Base-by-base conservation (phyloP, 371 early-diverging fungal genomes). In the Mortierella sp. region DNA sequence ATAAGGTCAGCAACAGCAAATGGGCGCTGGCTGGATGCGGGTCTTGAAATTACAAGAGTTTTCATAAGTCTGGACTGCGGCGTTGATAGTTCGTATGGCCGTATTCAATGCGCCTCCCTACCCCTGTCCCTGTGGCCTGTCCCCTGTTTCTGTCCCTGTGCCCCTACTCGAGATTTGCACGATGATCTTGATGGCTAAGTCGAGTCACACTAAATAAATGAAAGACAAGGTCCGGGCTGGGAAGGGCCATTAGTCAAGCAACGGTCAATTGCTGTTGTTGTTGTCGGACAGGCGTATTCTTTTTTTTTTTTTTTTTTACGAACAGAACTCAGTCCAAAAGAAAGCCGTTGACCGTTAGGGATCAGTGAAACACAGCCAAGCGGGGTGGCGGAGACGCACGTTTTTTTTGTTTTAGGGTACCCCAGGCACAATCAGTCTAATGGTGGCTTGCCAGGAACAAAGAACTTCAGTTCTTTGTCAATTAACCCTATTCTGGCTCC, bases 121-220 rank as follows among this genome's bases (percentile, higher is more conserved):
- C 31, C 31, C 59, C 59, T 59, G 54, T 54, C n/a, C n/a, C n/a
- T 54, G 54, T n/a, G 14, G n/a, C 54, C n/a, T 21, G 59, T 59
- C 61, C 61, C 2, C 16, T 19, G 61, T 28, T 5, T 16, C 61
- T 19, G 50, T 50, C 16, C 50, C 50, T 14, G 50, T 50, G 16
- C 50, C 50, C 50, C 50, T 50, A 14, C 11, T 0, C 14, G 50
- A 24, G 54, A 21, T 54, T 54, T 2, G 2, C 13, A 2, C 37
- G 57, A 40, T 37, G 21, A 21, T 37, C 21, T 61, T 67, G 67
- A 67, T 67, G 67, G 40, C 67, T 67, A 40, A 67, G 67, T 67
- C 67, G 37, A 24, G 21, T 37, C 8, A 51, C 9, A 51, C 4
- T 2, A n/a, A 54, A 54, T 50, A 16, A 50, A 50, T 50, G 34